Conservation (phyloP, 805 yeast species). For the Maudiozyma saulgeensis region DNA sequence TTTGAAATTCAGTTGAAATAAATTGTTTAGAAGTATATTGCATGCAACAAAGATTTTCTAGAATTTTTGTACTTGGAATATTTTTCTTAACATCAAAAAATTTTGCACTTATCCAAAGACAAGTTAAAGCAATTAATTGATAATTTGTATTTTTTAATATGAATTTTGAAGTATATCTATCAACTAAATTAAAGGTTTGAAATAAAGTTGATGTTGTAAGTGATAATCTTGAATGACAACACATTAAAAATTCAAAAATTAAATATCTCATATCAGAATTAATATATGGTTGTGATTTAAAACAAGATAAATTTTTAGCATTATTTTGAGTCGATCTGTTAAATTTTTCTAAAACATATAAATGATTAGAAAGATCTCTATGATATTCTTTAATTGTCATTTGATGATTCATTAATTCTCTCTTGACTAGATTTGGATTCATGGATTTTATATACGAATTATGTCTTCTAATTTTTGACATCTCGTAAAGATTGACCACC, state of each 20-base stretch:
- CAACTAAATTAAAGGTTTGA: conserved; percentile 62
- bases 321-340: not conserved
- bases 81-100: conserved; percentile 57
- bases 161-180: conserved; percentile 76
- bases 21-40: conserved; percentile 47
- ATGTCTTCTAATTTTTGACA: conserved; percentile 10
- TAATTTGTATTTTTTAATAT: conserved; percentile 72
- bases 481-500: not conserved
- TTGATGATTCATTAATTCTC: conserved; percentile 41
- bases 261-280: conserved; percentile 54
- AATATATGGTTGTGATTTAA: conserved; percentile 34
- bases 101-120: conserved; percentile 88
- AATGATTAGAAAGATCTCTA: not conserved
- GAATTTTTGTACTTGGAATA: conserved; percentile 44
- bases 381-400: conserved; percentile 35
- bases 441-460: conserved; percentile 11
- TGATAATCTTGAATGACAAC: conserved; percentile 52
- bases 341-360: not conserved
- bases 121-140: conserved; percentile 76
- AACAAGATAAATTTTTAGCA: conserved; percentile 14
- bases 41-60: conserved; percentile 47
- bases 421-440: conserved; percentile 30
- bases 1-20: conserved; percentile 57
- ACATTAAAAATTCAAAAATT: conserved; percentile 72
- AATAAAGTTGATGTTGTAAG: conserved; percentile 57